Evolutionary conservation across 31 red algal genomes (phyloP).

Genomic region (Porphyra umbilicalis): DNA sequence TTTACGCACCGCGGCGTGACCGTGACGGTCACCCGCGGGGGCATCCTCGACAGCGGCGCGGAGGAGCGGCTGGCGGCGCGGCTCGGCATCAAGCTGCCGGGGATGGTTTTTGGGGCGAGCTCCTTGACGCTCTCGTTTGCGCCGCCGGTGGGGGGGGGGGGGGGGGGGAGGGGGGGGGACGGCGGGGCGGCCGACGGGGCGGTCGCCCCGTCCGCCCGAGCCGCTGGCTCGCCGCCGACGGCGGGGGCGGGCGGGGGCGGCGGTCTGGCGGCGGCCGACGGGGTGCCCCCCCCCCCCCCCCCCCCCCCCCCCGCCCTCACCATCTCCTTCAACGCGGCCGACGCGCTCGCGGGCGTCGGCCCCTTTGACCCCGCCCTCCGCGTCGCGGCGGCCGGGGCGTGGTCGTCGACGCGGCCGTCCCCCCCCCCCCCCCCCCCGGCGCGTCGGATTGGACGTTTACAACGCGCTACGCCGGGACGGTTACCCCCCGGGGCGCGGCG

Average conservation of each 20-base stretch:
- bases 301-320: conserved; percentile 7
- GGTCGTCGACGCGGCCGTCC: conserved; percentile 10
- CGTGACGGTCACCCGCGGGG: neutral
- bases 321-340: conserved; percentile 44
- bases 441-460: conserved; percentile 83
- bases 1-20: neutral
- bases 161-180: too few relatives aligned
- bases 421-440: neutral
- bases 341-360: conserved; percentile 60
- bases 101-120: conserved; percentile 62
- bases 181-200: conserved; percentile 7
- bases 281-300: neutral
- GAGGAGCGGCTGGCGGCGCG: conserved; percentile 26
- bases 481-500: neutral
- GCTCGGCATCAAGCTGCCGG: conserved; percentile 65
- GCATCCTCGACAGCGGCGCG: neutral
- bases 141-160: neutral
- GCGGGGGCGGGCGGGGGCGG: conserved; percentile 25
- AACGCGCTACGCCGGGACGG: conserved; percentile 53
- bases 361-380: conserved; percentile 22
- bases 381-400: conserved; percentile 50
- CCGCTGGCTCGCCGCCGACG: conserved; percentile 43
- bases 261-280: neutral
- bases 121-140: conserved; percentile 12
- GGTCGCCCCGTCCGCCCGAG: conserved; percentile 8